These are phyloP conservation scores for Xylariaceae sp. DNA, from an alignment of 2,329 filamentous ascomycete genomes.

Conservation along the genomic window DNA sequence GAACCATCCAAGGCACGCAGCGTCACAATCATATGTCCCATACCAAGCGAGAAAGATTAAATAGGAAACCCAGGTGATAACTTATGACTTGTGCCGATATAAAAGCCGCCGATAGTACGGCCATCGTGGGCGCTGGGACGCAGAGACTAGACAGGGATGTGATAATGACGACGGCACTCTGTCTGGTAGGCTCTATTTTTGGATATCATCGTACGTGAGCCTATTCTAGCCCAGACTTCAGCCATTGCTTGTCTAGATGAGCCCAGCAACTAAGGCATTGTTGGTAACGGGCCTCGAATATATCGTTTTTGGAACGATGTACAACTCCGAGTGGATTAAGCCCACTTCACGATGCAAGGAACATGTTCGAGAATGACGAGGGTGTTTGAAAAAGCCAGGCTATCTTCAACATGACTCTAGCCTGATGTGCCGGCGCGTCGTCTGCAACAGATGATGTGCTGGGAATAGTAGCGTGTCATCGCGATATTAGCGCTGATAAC, in stretches of 20 bases:
- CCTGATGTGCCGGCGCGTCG: constrained; percentile 14
- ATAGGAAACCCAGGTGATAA: constrained; percentile 11
- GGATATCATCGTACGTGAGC: constrained; percentile 7
- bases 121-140: constrained; percentile 12
- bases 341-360: constrained; percentile 9
- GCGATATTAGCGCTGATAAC: background rate
- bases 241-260: constrained; percentile 22
- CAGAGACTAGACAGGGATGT: constrained; percentile 6
- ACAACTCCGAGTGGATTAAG: background rate
- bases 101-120: constrained; percentile 20
- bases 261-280: constrained; percentile 10
- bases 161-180: constrained; percentile 11
- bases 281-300: constrained; percentile 5
- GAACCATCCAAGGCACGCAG: constrained; percentile 24
- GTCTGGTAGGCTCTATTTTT: constrained; percentile 19
- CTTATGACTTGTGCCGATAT: constrained; percentile 13
- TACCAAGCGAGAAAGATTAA: constrained; percentile 20
- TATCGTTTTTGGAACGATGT: background rate
- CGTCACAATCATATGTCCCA: constrained; percentile 19
- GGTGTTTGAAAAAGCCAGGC: background rate
- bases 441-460: constrained; percentile 10
- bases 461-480: constrained; percentile 15
- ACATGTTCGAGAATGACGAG: constrained; percentile 9
- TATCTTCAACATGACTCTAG: constrained; percentile 7
- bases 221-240: constrained; percentile 21